Base-by-base conservation (phyloP, 345 rosid species). In the Populus euphratica region DNA sequence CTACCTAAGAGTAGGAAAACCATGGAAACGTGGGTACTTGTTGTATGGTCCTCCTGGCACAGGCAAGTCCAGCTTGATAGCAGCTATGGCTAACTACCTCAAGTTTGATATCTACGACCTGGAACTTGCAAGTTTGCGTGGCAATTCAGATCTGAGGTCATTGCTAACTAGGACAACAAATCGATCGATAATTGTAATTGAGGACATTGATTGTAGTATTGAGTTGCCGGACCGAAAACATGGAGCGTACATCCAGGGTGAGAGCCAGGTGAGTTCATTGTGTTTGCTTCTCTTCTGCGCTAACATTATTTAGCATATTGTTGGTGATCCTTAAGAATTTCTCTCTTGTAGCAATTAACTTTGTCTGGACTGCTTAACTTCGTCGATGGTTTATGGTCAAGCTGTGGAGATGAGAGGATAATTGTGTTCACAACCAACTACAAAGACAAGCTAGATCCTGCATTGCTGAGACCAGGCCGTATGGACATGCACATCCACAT, bases 11-110 rank as follows among this genome's bases (percentile, higher is more conserved):
- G 76, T 73, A 31, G 86, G 81, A 56, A 79, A 73, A 66, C 72
- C 81, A 11, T 80, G 83, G 79, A 83, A 79, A 65, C 73, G 83
- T 8, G 83, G 81, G 10, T 74, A 65, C 21, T 77, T 83, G 61
- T 35, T 83, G 76, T 77, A 77, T 70, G 81, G 83, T 0, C 83
- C 86, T 41, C 79, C 83, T 33, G 80, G 79, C 13, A 79, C 75
- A 0, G 80, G 82, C 10, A 82, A 82, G 61, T 82, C 85, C 31
- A 73, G 82, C 78, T 68, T 82, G 80, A 63, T 79, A 61, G 77
- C 82, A 11, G 80, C 82, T 65, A 79, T 73, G 80, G 80, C 85
- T 47, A 76, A 82, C 36, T 72, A 82, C 38, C 49, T 79, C 13
- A 76, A 76, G 49, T 79, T 72, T 21, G 78, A 70, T 68, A 52